These are phyloP conservation scores for Coffea humblotiana DNA, from an alignment of 305 asterid species.

Conservation along the genomic window DNA sequence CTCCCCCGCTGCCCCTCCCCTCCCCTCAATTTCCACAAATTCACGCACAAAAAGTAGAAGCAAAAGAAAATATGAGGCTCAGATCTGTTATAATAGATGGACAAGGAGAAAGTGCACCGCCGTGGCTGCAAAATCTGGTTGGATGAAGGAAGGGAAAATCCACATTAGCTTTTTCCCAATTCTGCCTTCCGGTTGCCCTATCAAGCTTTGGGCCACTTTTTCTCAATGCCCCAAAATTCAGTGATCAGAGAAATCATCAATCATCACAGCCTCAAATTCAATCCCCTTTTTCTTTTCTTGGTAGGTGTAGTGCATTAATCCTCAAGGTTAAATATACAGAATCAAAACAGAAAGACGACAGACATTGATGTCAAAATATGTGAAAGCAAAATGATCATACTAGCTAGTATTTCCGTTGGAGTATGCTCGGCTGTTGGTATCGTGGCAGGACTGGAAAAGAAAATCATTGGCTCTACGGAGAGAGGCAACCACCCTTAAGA, in stretches of 20 bases:
- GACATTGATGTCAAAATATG: no score
- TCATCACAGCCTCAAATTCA: slow-evolving; percentile 8
- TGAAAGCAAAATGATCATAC: no score
- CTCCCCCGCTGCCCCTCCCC: no score
- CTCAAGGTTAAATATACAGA: no score
- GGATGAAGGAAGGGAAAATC: neutral
- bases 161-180: neutral
- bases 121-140: slow-evolving; percentile 11
- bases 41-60: no score
- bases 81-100: neutral
- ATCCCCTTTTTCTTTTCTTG: no score
- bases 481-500: slow-evolving; percentile 44
- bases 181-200: slow-evolving; percentile 20
- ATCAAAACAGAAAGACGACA: no score
- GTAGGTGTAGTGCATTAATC: no score
- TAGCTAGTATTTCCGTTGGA: no score
- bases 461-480: slow-evolving; percentile 34
- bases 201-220: slow-evolving; percentile 19
- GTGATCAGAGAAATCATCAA: slow-evolving; percentile 17
- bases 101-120: slow-evolving; percentile 4
- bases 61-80: no score
- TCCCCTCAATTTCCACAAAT: no score
- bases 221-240: neutral
- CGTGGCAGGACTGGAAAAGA: neutral
- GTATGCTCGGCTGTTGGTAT: slow-evolving; percentile 19